phyloP scores from a whole-genome alignment of 208 protist species.

The Trypanosoma grayi region DNA sequence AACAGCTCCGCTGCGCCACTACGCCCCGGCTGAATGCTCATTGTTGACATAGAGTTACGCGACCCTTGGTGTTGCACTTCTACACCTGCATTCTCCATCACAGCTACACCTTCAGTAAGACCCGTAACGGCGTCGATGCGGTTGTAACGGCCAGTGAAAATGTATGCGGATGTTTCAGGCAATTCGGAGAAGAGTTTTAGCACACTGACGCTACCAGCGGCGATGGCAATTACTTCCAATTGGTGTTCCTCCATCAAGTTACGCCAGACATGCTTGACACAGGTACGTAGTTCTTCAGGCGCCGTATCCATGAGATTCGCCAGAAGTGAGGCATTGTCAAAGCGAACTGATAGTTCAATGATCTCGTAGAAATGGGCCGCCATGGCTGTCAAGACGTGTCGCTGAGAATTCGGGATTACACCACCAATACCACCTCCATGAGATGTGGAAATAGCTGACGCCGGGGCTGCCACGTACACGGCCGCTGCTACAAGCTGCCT shows the following conservation, averaged over 20 bases:
- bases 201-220: conserved; percentile 52
- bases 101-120: conserved; percentile 37
- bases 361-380: conserved; percentile 42
- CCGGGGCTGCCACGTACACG: conserved; percentile 6
- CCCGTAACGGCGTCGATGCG: conserved; percentile 67
- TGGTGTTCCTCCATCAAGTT: conserved; percentile 45
- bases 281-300: conserved; percentile 17
- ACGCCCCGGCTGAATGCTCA: no score
- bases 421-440: conserved; percentile 1
- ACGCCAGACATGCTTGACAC: conserved; percentile 23
- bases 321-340: conserved; percentile 63
- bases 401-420: conserved; percentile 18
- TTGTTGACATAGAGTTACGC: background rate
- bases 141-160: conserved; percentile 68
- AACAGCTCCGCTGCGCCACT: no score
- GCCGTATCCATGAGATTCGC: conserved; percentile 36
- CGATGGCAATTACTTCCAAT: conserved; percentile 61
- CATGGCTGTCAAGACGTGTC: conserved; percentile 15
- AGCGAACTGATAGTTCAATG: conserved; percentile 71
- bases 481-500: conserved; percentile 24
- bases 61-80: background rate
- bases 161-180: conserved; percentile 23
- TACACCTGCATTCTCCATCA: background rate
- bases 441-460: background rate
- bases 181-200: conserved; percentile 37